Conservation (phyloP, 345 rosid species). For the Lumnitzera racemosa region DNA sequence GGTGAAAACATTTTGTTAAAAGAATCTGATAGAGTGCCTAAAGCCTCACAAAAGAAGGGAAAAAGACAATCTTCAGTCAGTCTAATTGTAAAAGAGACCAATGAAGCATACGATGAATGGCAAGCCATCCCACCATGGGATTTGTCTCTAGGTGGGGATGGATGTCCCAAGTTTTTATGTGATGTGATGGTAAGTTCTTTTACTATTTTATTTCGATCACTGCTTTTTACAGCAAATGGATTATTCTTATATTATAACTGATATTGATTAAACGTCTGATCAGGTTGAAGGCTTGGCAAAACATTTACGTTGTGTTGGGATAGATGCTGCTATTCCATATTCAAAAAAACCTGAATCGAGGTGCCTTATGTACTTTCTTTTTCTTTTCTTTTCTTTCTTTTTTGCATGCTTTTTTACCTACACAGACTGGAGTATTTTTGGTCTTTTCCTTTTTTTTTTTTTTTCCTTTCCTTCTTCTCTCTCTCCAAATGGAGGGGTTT, state of each 20-base stretch:
- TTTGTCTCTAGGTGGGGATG: conserved; percentile 69
- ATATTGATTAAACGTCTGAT: conserved; percentile 1
- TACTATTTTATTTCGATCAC: neutral
- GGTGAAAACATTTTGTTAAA: conserved; percentile 59
- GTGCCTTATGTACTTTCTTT: conserved; percentile 16
- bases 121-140: conserved; percentile 93
- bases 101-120: conserved; percentile 41
- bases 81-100: conserved; percentile 26
- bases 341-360: conserved; percentile 72
- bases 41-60: conserved; percentile 56
- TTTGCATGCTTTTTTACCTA: too few relatives aligned
- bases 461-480: neutral
- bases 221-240: too few relatives aligned
- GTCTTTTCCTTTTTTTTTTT: neutral
- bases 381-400: neutral
- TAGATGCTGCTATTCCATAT: conserved; percentile 79
- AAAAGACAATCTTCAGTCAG: conserved; percentile 25
- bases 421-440: neutral
- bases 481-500: too few relatives aligned
- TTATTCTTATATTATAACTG: too few relatives aligned
- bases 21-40: conserved; percentile 65
- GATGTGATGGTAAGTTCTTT: conserved; percentile 72
- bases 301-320: conserved; percentile 86
- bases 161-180: conserved; percentile 80
- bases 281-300: conserved; percentile 97